These are phyloP conservation scores for Mycena crocata DNA, from an alignment of 768 basidiomycete species.

Conservation along the genomic window DNA sequence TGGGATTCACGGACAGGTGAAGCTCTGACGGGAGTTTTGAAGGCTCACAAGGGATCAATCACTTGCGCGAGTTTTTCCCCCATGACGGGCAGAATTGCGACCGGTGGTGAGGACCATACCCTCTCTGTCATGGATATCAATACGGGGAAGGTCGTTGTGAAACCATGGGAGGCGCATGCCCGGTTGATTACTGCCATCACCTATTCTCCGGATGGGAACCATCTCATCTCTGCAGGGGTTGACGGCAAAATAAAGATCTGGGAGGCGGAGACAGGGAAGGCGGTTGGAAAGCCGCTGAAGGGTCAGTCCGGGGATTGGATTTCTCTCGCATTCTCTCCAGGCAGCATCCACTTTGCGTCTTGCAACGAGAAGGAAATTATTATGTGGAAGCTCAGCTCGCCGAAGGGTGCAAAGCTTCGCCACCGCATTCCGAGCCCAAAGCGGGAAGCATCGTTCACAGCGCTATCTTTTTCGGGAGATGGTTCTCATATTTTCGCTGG, in stretches of 20 bases:
- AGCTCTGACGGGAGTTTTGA: neutral
- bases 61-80: neutral
- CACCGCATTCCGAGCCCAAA: neutral
- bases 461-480: neutral
- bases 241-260: neutral
- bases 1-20: slow-evolving; percentile 1
- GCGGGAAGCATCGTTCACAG: neutral
- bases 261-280: neutral
- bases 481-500: neutral
- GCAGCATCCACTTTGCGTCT: slow-evolving; percentile 2
- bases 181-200: neutral
- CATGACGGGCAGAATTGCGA: neutral
- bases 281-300: neutral
- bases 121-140: neutral
- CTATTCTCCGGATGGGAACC: neutral
- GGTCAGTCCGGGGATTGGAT: neutral
- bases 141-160: neutral
- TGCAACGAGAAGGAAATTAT: neutral
- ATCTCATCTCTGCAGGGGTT: neutral
- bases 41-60: neutral
- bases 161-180: neutral
- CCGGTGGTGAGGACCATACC: neutral
- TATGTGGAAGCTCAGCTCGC: neutral
- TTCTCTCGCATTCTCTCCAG: neutral
- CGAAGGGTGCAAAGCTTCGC: neutral